A percentile compares a stretch with the other conserved stretches of the same genome.
phyloP scores from a whole-genome alignment of 2,329 filamentous ascomycete species.

The Neoascochyta sp. region DNA sequence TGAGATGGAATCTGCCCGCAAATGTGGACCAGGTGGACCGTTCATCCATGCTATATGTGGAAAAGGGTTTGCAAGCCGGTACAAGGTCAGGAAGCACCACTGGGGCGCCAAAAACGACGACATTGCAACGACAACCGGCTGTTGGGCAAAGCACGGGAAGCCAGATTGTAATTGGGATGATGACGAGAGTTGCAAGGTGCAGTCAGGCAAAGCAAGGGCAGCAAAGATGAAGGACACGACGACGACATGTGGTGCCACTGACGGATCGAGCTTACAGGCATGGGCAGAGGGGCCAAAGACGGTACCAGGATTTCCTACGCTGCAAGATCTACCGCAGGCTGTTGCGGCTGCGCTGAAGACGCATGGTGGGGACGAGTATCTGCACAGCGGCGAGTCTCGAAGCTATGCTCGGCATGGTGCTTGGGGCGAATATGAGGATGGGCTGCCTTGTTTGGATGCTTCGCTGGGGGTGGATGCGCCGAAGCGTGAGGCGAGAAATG shows the following conservation, averaged over 20 bases:
- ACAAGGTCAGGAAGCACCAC: slow-evolving; percentile 34
- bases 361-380: too few relatives aligned
- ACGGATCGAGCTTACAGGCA: too few relatives aligned
- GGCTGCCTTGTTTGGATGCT: too few relatives aligned
- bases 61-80: slow-evolving; percentile 19
- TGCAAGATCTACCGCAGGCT: slow-evolving; percentile 11
- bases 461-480: too few relatives aligned
- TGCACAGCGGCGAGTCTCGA: too few relatives aligned
- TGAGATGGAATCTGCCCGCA: too few relatives aligned
- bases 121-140: slow-evolving; percentile 25
- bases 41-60: slow-evolving; percentile 33
- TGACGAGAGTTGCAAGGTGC: slow-evolving; percentile 25
- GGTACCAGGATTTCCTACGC: slow-evolving; percentile 11
- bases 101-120: slow-evolving; percentile 27
- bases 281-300: too few relatives aligned
- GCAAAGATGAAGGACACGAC: too few relatives aligned
- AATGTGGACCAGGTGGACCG: background rate
- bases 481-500: too few relatives aligned
- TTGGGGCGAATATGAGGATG: too few relatives aligned
- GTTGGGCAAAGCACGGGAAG: slow-evolving; percentile 31
- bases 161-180: slow-evolving; percentile 30
- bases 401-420: too few relatives aligned
- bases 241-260: too few relatives aligned
- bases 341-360: slow-evolving; percentile 7
- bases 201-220: background rate